Percentiles rank a stretch among this genome's conserved stretches.
These are phyloP conservation scores for Aspergillus melleus DNA, from an alignment of 2,329 filamentous ascomycete genomes.

Conservation along the genomic window DNA sequence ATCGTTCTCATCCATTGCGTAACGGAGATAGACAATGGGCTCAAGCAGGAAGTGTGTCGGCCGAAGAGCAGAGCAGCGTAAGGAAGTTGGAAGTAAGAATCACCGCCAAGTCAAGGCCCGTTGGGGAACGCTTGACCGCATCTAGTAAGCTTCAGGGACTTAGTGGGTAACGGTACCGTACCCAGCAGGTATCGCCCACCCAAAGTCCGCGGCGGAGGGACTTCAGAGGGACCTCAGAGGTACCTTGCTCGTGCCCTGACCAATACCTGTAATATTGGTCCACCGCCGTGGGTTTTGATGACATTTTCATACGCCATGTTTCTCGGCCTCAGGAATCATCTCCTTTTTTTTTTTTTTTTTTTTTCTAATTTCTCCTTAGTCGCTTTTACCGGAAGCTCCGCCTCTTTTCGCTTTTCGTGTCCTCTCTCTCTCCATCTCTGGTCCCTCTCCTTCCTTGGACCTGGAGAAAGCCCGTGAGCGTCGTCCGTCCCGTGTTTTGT, in stretches of 20 bases:
- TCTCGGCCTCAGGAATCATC: not conserved
- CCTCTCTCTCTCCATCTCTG: not conserved
- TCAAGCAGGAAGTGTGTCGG: not conserved
- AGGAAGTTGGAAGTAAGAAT: not conserved
- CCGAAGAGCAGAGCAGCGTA: not conserved
- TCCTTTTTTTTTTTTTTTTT: not conserved
- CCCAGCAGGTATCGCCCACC: not conserved
- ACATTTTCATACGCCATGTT: not conserved
- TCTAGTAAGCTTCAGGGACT: not conserved
- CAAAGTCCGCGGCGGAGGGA: not conserved
- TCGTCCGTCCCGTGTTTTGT: slow-evolving; percentile 7
- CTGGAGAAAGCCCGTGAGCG: not conserved
- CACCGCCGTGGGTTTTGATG: no score
- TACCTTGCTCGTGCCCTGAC: no score
- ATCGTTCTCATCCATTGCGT: not conserved
- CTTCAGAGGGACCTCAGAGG: not conserved
- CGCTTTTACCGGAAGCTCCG: not conserved
- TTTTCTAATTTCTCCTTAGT: not conserved
- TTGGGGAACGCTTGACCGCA: not conserved
- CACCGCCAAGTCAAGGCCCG: not conserved
- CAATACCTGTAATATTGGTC: no score
- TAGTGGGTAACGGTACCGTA: not conserved
- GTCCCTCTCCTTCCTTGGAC: not conserved
- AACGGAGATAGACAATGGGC: not conserved
- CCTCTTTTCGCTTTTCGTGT: not conserved